Percentiles rank a stretch among this genome's conserved stretches.
Conservation (phyloP, 331 rosid genomes). For the Pyracantha coccinea region DNA sequence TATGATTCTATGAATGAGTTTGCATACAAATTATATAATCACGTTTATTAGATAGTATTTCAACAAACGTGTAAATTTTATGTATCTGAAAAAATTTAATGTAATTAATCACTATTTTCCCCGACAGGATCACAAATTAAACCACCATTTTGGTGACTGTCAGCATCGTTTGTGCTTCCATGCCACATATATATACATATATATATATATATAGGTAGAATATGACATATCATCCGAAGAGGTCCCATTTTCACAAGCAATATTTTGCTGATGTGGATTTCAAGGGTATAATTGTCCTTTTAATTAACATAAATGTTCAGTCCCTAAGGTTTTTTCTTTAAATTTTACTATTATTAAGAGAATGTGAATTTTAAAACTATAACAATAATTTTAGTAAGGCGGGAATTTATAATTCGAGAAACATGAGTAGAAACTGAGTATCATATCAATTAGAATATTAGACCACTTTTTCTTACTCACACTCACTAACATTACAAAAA, state of each 20-base stretch:
- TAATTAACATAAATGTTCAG: neutral
- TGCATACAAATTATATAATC: too few relatives aligned
- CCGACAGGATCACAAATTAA: conserved; percentile 24
- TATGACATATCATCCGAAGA: conserved; percentile 29
- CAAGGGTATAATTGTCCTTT: conserved; percentile 14
- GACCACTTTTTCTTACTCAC: conserved; percentile 2
- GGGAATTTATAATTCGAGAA: too few relatives aligned
- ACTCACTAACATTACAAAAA: conserved; percentile 3
- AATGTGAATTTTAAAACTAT: too few relatives aligned
- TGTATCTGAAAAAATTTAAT: neutral
- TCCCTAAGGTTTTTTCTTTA: too few relatives aligned
- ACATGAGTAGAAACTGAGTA: too few relatives aligned
- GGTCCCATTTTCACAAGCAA: conserved; percentile 40
- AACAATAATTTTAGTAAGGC: too few relatives aligned
- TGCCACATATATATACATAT: conserved; percentile 20
- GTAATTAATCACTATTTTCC: neutral
- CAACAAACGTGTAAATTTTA: too few relatives aligned
- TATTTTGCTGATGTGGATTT: neutral
- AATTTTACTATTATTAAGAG: too few relatives aligned
- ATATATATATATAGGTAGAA: conserved; percentile 11
- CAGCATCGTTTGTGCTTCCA: conserved; percentile 11
- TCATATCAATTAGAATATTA: too few relatives aligned
- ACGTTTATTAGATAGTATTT: too few relatives aligned
- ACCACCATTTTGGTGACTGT: conserved; percentile 12
- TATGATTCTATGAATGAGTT: too few relatives aligned